phyloP scores from a whole-genome alignment of 192 early-diverging fungal species.

The Dissophora ornata region DNA sequence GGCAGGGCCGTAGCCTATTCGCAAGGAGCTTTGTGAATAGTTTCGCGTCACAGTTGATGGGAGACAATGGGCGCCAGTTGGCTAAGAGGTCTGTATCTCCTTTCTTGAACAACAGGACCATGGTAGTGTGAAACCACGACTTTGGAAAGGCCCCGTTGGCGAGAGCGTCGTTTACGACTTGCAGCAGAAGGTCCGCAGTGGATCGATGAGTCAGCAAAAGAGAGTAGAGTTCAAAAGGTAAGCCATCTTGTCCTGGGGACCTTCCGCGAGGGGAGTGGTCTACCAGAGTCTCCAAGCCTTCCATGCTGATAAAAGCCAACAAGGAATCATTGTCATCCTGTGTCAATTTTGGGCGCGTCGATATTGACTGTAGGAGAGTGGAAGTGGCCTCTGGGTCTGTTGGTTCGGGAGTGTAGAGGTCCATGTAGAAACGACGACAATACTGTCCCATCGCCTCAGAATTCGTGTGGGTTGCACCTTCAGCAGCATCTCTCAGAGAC shows the following conservation, averaged over 20 bases:
- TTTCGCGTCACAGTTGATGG: constrained; percentile 32
- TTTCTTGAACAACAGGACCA: constrained; percentile 42
- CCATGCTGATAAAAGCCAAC: background rate
- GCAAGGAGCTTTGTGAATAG: constrained; percentile 23
- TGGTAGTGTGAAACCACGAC: constrained; percentile 16
- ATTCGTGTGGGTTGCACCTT: background rate
- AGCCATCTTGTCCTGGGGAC: constrained; percentile 24
- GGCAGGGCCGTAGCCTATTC: background rate
- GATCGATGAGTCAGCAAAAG: background rate
- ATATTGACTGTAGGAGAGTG: background rate
- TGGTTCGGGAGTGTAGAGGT: constrained; percentile 1
- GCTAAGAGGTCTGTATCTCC: constrained; percentile 20
- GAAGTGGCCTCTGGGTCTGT: background rate
- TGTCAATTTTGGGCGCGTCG: background rate
- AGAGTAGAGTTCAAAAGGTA: constrained; percentile 36
- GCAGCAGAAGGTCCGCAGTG: background rate
- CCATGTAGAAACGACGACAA: background rate
- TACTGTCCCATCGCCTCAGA: no score
- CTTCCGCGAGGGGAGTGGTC: constrained; percentile 4
- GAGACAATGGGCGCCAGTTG: constrained; percentile 30
- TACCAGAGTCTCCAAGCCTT: no score
- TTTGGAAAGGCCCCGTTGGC: background rate
- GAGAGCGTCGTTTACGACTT: constrained; percentile 25
- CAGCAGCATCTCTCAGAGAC: background rate
- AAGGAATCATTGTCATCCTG: background rate